Percentiles rank a stretch among this genome's conserved stretches.
These are phyloP conservation scores for Elasticomyces elasticus DNA, from an alignment of 495 filamentous ascomycete species.

Conservation along the genomic window DNA sequence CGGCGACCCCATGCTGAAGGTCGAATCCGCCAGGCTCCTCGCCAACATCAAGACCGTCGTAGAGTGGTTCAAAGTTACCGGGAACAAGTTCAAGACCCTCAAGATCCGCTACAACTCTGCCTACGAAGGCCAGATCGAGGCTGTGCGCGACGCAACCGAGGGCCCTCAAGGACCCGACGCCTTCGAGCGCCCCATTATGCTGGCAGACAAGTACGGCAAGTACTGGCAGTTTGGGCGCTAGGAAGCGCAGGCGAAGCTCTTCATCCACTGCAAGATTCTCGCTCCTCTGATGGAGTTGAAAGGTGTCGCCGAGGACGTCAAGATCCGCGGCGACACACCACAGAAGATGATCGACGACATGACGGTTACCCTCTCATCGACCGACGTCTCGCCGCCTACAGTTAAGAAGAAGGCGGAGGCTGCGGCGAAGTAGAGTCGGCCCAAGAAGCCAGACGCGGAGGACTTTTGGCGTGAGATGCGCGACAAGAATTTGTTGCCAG, in stretches of 20 bases:
- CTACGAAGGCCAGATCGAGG: slow-evolving; percentile 4
- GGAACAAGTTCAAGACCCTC: slow-evolving; percentile 6
- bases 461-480: not conserved
- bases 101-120: not conserved
- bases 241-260: not conserved
- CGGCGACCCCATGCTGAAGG: not conserved
- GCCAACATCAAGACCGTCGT: slow-evolving; percentile 1
- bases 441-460: not conserved
- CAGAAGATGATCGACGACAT: not conserved
- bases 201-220: not conserved
- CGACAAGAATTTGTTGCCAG: not conserved
- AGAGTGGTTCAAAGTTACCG: not conserved
- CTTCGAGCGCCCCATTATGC: not conserved
- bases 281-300: not conserved
- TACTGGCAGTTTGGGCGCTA: not conserved
- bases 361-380: not conserved
- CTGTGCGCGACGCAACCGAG: not conserved
- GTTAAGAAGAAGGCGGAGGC: not conserved
- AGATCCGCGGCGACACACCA: slow-evolving; percentile 1
- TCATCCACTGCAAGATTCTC: not conserved
- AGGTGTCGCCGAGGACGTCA: not conserved
- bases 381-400: not conserved
- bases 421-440: not conserved
- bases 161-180: not conserved
- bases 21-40: not conserved